Evolutionary conservation across 2,329 filamentous ascomycete genomes (phyloP), one percentile per base, ranked within the genome.

Genomic region (Beauveria pseudobassiana): DNA sequence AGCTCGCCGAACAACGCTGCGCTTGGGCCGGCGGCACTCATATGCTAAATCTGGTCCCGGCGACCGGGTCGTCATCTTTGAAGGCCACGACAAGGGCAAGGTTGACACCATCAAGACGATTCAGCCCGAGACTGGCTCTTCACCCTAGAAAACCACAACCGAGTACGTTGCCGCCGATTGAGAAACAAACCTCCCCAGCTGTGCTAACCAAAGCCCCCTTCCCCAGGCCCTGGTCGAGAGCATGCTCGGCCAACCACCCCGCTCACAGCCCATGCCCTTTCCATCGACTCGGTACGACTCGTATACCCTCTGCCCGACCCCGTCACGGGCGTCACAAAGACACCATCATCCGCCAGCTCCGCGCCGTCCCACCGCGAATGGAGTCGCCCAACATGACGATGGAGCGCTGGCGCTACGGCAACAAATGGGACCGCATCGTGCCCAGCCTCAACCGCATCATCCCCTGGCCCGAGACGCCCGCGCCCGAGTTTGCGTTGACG

Each of bases 61-160:
- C 5, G 75, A 77, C 7, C 76, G 95, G 63, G 92, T 97, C 38
- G 90, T 93, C 59, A 77, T 98, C 63, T 76, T 91, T 59, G 85
- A 88, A 64, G 93, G 93, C 9, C 82, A 82, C 42, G 89, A 95
- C 69, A 89, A 87, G 77, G 92, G 92, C 69, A 90, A 88, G 77
- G 95, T 99, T 74, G 90, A 90, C 56, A 77, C 78, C n/a, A 84
- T 98, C 50, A 74, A 72, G 63, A 73, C 77, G 1, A 77, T 96
- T 51, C 76, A 85, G 65, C 64, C 70, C 5, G 74, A 80, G 12
- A 77, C 75, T 51, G 87, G 85, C 64, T 81, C 82, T 64, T 91
- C 51, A 79, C 75, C n/a, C 75, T 93, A 49, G 79, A 85, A 64
- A 83, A 81, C 26, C 67, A 87, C 63, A 86, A 88, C 70, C 78